Percentiles rank a stretch among this genome's conserved stretches.
These are phyloP conservation scores for Symbiotaphrina buchneri DNA, from an alignment of 495 filamentous ascomycete species.

Conservation along the genomic window DNA sequence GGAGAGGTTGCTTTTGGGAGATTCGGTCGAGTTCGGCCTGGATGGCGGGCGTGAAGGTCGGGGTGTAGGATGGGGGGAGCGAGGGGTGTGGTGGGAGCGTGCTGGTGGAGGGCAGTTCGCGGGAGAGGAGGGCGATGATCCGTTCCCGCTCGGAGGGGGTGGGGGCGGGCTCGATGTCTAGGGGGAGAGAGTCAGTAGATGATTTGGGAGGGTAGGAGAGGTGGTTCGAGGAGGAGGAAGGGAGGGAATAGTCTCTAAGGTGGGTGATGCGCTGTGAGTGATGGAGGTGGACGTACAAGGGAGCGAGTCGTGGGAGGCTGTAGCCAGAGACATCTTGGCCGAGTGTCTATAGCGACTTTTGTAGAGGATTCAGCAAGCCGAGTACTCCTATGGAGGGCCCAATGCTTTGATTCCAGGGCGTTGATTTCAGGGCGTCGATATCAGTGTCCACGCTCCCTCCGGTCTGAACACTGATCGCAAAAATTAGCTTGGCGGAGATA, in stretches of 20 bases:
- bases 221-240: background rate
- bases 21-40: slow-evolving; percentile 37
- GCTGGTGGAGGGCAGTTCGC: slow-evolving; percentile 31
- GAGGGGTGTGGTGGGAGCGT: slow-evolving; percentile 16
- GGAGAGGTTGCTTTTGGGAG: slow-evolving; percentile 25
- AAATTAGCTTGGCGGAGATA: too few species aligned
- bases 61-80: slow-evolving; percentile 14
- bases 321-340: slow-evolving; percentile 40
- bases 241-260: background rate
- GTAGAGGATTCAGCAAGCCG: background rate
- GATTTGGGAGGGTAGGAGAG: slow-evolving; percentile 6
- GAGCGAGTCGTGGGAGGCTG: slow-evolving; percentile 58
- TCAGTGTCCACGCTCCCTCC: too few species aligned
- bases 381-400: too few species aligned
- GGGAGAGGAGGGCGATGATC: slow-evolving; percentile 38
- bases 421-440: too few species aligned
- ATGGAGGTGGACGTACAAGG: slow-evolving; percentile 39
- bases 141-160: slow-evolving; percentile 29
- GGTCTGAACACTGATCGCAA: too few species aligned
- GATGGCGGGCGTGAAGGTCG: slow-evolving; percentile 34
- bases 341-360: background rate
- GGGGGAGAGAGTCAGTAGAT: slow-evolving; percentile 10
- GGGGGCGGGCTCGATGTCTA: slow-evolving; percentile 51
- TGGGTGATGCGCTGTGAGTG: background rate
- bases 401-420: too few species aligned